Base-by-base conservation (phyloP, 2,329 filamentous ascomycete genomes). In the Sporothrix brasiliensis region DNA sequence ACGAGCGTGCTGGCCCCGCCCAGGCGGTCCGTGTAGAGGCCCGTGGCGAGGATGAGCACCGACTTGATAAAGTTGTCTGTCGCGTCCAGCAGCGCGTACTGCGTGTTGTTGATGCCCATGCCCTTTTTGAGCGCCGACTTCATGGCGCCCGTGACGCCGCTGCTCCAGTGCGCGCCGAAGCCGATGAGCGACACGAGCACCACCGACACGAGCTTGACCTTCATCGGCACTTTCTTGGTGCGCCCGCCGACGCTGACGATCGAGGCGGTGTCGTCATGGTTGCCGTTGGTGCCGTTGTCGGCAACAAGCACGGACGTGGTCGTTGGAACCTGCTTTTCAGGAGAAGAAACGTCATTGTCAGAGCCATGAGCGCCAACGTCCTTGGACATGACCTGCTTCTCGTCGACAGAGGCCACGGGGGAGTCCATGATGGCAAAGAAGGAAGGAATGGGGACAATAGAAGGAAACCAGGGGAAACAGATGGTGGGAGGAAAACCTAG, bases 1-100 rank as follows among this genome's bases (percentile, higher is more conserved):
- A 88, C 80, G 75, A 89, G 86, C 68, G 86, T 69, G 60, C 54
- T 58, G 81, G 27, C 87, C 34, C 87, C 87, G 1, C 87, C 87
- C 19, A 87, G 81, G 11, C 72, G 72, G 68, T 73, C 72, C 4
- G 72, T 73, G 85, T 89, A 75, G 1, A 87, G 73, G 1, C 87
- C 87, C 27, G 82, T 87, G 34, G 81, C 71, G 0, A 89, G 77
- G 24, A 89, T 86, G 2, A 89, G 76, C 0, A 83, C 79, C 0
- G 85, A 87, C 16, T 83, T 83, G 84, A 89, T 89, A 70, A 89
- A 89, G 74, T 89, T 83, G 73, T 88, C 85, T 56, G 86, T 89
- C 0, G 87, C 84, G 73, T 88, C 85, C 0, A 89, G 80, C 0
- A 89, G 79, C 0, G 87, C 83, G 74, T 84, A 89, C 74, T 89